These are phyloP conservation scores for Aspergillus conjunctus DNA, from an alignment of 495 filamentous ascomycete genomes.

Conservation along the genomic window DNA sequence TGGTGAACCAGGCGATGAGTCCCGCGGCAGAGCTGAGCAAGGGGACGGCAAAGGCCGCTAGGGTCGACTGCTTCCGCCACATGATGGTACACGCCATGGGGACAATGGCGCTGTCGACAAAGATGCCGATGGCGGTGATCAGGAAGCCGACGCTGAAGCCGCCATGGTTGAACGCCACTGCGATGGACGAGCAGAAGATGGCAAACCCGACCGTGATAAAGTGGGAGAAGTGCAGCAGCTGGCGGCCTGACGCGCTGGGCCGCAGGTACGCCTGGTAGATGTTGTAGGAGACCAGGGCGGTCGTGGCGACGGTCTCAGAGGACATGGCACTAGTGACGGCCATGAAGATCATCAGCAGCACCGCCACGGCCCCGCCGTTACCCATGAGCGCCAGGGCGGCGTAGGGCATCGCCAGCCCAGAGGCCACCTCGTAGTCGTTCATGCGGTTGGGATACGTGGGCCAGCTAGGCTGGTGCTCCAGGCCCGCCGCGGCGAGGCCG, in stretches of 20 bases:
- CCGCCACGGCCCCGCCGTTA: constrained; percentile 43
- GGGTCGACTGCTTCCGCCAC: constrained; percentile 48
- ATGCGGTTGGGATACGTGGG: constrained; percentile 31
- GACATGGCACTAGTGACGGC: constrained; percentile 43
- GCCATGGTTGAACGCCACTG: constrained; percentile 30
- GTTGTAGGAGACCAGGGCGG: constrained; percentile 5
- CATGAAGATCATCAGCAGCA: constrained; percentile 50
- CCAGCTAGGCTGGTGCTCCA: not conserved
- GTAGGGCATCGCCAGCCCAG: constrained; percentile 46
- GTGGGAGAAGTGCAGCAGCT: constrained; percentile 2
- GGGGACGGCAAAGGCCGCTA: constrained; percentile 47
- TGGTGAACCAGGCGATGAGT: constrained; percentile 50
- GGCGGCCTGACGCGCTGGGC: not conserved
- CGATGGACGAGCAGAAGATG: constrained; percentile 21
- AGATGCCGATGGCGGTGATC: constrained; percentile 29
- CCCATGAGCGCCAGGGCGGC: constrained; percentile 46
- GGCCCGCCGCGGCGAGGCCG: constrained; percentile 1
- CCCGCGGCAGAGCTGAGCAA: constrained; percentile 45
- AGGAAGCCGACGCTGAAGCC: not conserved
- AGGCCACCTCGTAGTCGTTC: constrained; percentile 40
- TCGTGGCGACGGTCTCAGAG: constrained; percentile 3
- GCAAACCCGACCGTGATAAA: not conserved
- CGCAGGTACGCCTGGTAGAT: constrained; percentile 6
- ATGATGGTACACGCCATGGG: constrained; percentile 54
- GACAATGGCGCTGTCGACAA: constrained; percentile 50